Base-by-base conservation (phyloP, 2,329 filamentous ascomycete species). In the Elsinoe fawcettii region DNA sequence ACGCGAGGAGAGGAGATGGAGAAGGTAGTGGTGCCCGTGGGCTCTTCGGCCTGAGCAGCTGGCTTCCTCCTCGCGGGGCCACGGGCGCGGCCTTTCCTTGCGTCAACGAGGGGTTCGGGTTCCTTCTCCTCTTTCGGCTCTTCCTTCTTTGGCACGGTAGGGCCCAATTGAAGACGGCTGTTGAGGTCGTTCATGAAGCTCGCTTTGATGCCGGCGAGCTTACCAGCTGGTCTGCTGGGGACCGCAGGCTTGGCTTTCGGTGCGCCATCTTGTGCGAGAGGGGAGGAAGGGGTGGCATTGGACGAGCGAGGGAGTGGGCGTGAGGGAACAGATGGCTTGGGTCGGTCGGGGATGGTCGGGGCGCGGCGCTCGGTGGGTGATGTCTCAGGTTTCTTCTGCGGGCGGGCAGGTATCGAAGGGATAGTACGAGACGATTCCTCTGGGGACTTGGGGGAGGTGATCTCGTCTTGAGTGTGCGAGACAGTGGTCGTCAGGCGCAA, bases 101-200 rank as follows among this genome's bases (percentile, higher is more conserved):
- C 90, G 76, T 99, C 93, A 20, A 80, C 79, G 23, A 99, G 76
- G n/a, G 91, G 90, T 9, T 80, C 83, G 70, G 90, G 89, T 66
- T 90, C 84, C 30, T 78, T 78, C 1, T 72, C 73, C 30, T 74
- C 71, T 55, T 84, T 78, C 12, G 77, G 74, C 8, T 74, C 69
- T 62, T 91, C 86, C 66, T 88, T 85, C 1, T 84, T 81, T 46
- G 66, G 66, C 8, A 79, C 82, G 64, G 88, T 85, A n/a, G 91
- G 92, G 1, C 93, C 93, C 34, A 95, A 74, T 67, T 90, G 86
- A 25, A 99, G 77, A 51, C 90, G 87, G 65, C 90, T 91, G 71
- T 97, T 96, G 41, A 99, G 76, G 67, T 97, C 92, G 44, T 85
- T 90, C 80, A 99, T 84, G 71, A 99, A 97, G 2, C 88, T 90